phyloP scores from a whole-genome alignment of 306 rosid species.

The Gleditsia sinensis region DNA sequence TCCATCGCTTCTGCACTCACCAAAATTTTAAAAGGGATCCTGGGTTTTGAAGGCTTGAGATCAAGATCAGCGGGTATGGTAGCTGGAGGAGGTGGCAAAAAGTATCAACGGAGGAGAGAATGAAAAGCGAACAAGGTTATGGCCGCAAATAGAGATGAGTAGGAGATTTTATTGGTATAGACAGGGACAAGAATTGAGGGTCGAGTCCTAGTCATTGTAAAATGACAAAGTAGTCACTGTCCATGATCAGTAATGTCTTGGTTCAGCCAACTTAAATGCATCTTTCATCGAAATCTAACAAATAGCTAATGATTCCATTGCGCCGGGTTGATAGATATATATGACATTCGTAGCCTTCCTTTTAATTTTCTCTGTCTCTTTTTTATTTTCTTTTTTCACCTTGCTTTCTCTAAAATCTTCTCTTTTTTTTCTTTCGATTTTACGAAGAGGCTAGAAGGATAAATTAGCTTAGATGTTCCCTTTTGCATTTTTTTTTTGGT shows the following conservation, averaged over 20 bases:
- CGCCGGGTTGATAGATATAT: constrained; percentile 27
- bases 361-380: not conserved
- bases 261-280: constrained; percentile 46
- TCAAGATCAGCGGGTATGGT: not conserved
- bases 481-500: too few species aligned
- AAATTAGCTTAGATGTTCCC: not conserved
- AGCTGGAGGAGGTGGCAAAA: not conserved
- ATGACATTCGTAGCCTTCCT: constrained; percentile 28
- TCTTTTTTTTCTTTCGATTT: constrained; percentile 25
- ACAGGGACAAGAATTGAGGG: constrained; percentile 1
- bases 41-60: too few species aligned
- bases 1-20: too few species aligned
- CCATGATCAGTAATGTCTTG: constrained; percentile 40
- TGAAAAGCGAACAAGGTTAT: not conserved
- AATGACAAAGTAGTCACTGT: constrained; percentile 46
- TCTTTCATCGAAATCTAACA: constrained; percentile 23
- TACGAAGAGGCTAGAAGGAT: constrained; percentile 17
- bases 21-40: too few species aligned
- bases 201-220: constrained; percentile 34
- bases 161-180: constrained; percentile 5
- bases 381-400: not conserved
- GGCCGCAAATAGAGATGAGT: not conserved
- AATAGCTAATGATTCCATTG: constrained; percentile 36
- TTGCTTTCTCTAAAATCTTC: not conserved
- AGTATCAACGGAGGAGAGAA: not conserved